phyloP scores from a whole-genome alignment of 1,284 basidiomycete species.

The Phellopilus nigrolimitatus region DNA sequence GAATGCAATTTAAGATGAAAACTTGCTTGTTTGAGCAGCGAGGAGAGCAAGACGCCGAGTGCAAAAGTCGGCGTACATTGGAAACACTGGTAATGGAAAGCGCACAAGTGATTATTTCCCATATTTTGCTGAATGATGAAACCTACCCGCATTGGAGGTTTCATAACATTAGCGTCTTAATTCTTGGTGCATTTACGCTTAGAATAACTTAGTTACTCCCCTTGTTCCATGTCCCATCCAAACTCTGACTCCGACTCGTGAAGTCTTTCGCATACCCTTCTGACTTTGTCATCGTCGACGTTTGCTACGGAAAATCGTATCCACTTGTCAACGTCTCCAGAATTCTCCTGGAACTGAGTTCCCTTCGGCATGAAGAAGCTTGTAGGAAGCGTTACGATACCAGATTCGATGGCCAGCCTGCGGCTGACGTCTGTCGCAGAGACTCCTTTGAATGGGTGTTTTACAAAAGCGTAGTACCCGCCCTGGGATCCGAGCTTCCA shows the following conservation, averaged over 20 bases:
- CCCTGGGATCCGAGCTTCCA: conserved; percentile 69
- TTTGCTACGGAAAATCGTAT: conserved; percentile 83
- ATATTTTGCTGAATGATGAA: neutral
- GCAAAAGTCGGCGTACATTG: neutral
- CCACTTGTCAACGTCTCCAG: conserved; percentile 48
- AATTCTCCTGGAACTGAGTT: conserved; percentile 20
- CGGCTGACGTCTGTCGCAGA: conserved; percentile 52
- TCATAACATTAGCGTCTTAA: too few relatives aligned
- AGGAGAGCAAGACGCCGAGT: too few relatives aligned
- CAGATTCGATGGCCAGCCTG: conserved; percentile 55
- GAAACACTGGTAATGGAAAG: conserved; percentile 1
- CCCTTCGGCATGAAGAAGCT: conserved; percentile 66
- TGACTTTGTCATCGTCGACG: conserved; percentile 59
- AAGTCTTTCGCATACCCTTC: conserved; percentile 55
- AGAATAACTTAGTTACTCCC: neutral
- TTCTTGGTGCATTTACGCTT: too few relatives aligned
- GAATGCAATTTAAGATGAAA: too few relatives aligned
- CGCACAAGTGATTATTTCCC: conserved; percentile 1
- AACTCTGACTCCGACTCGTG: conserved; percentile 33
- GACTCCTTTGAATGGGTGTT: conserved; percentile 57
- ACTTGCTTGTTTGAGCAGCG: too few relatives aligned
- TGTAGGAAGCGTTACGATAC: conserved; percentile 66
- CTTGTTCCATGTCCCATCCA: conserved; percentile 16
- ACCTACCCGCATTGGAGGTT: neutral
- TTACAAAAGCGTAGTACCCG: conserved; percentile 74